Evolutionary conservation across 257 asterid genomes (phyloP), one percentile per base, ranked within the genome.

Genomic region (Forsythia viridissima): DNA sequence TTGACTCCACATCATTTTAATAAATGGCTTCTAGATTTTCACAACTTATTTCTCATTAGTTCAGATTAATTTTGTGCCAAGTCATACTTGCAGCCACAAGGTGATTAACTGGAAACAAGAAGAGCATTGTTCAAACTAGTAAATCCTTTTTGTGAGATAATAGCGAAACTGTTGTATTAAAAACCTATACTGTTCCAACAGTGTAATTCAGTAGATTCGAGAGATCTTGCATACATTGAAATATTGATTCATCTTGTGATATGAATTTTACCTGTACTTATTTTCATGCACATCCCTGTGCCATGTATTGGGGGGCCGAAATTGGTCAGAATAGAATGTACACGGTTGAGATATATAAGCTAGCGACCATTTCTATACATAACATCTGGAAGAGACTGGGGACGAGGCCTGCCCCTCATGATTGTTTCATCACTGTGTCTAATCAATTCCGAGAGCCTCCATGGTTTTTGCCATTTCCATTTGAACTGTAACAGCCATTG

Each of bases 401-500:
- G 88, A 83, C 97, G 98, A 82, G 94, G 98, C 85, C 81, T 88
- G 51, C 92, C 18, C 83, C 95, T 89, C 95, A 92, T 90, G 79
- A 96, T 90, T 9, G 99, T 93, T 85, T 96, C 99, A 57, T 96
- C 99, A 46, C 96, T 96, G 87, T 92, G 99, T 85, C 94, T 91
- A 77, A 96, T 96, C 90, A 82, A 82, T 86, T 96, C 99, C 0
- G 99, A 96, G 68, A 96, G 99, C 81, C 87, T 96, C 99, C 99
- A 96, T 4, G 99, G 99, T 77, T 96, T 96, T 87, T 96, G 99
- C 99, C 99, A 96, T 82, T 96, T 96, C 99, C 98, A 96, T 82
- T 96, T 96, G 87, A 96, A 96, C 91, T 96, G 99, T 76, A 96
- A 84, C 73, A 93, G 88, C 99, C 99, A 96, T 82, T 93, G 99